phyloP scores from a whole-genome alignment of 2,329 filamentous ascomycete genomes.

The Aspergillus chevalieri region DNA sequence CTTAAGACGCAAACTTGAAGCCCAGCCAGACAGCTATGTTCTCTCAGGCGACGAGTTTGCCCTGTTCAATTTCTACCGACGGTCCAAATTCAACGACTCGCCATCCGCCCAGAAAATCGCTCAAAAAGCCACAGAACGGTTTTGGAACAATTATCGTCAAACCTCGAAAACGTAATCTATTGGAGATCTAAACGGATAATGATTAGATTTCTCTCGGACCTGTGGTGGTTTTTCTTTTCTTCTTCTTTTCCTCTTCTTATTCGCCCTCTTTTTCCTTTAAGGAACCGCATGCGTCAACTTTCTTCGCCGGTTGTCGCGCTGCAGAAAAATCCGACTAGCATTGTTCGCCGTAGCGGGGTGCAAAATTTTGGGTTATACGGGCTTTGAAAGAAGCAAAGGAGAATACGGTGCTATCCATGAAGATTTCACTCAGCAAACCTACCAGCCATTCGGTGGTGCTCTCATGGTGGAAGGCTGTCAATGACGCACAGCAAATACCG shows the following conservation, averaged over 20 bases:
- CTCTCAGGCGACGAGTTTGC: slow-evolving; percentile 73
- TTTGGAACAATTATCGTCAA: slow-evolving; percentile 46
- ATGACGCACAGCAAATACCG: no score
- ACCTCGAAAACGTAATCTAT: slow-evolving; percentile 16
- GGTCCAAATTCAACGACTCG: slow-evolving; percentile 56
- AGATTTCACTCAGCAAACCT: no score
- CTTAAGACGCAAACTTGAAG: slow-evolving; percentile 63
- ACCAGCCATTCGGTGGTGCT: no score
- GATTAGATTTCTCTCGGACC: no score
- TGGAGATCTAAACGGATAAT: not conserved
- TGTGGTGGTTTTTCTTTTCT: not conserved
- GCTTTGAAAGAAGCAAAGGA: no score
- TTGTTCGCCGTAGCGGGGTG: not conserved
- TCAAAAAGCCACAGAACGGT: slow-evolving; percentile 50
- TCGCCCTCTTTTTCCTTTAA: not conserved
- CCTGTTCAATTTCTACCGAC: slow-evolving; percentile 74
- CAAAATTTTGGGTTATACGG: no score
- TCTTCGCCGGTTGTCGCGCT: not conserved
- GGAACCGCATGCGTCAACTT: not conserved
- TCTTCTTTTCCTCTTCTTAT: not conserved
- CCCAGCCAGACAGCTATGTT: slow-evolving; percentile 61
- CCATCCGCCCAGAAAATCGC: slow-evolving; percentile 27
- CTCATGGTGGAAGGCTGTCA: no score
- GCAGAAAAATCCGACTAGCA: not conserved
- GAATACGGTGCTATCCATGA: no score